Base-by-base conservation (phyloP, 2,329 filamentous ascomycete species). In the Lasiodiplodia sp. region DNA sequence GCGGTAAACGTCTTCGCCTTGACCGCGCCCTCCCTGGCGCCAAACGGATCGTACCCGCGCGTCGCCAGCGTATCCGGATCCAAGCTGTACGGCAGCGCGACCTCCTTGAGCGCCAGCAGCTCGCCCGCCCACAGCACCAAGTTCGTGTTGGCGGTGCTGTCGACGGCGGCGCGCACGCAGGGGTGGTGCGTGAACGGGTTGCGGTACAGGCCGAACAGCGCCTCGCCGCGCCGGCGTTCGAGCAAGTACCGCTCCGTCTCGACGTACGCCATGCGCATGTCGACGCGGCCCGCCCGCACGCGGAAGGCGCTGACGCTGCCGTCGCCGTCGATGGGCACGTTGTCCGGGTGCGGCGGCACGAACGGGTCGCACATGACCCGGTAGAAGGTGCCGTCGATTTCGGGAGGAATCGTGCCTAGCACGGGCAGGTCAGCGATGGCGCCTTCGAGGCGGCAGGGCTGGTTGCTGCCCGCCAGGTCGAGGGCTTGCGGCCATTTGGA, bases 21-120 rank as follows among this genome's bases (percentile, higher is more conserved):
- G 5, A 78, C 67, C 28, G n/a, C 51, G 10, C 70, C 72, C 11
- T 63, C 71, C 53, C 14, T 18, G 11, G 34, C 56, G 2, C 12
- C 38, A 58, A 76, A 78, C 7, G 76, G 75, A 68, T 78, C 74
- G 37, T 75, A 75, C 0, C 73, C 67, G 3, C 69, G 60, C 0
- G 78, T 80, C 23, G 78, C 76, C 10, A 80, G 72, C 0, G 78
- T 78, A 37, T 74, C 68, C 0, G 78, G 77, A 66, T 80, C 76
- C 5, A 78, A 68, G 3, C 71, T 72, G 34, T 78, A 78, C 2
- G 74, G 74, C 23, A 74, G 52, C 44, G 55, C 63, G 8, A 51
- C 37, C 53, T 70, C 57, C 52, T 70, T 58, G 14, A 71, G 66
- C 18, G 70, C 57, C n/a, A 58, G 64, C 38, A 66, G 49, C 34